phyloP scores from a whole-genome alignment of 164 flowering plant species.

The Vitis vinifera region ASM3070453v1 NC_081815.1:19425501-19426000 shows the following conservation, averaged over 20 bases:
- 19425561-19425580: constrained; percentile 58
- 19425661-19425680: constrained; percentile 53
- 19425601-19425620: constrained; percentile 49
- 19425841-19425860: constrained; percentile 18
- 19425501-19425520: constrained; percentile 49
- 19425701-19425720: constrained; percentile 47
- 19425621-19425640: constrained; percentile 29
- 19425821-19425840: constrained; percentile 27
- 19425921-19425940: constrained; percentile 17
- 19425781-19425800: constrained; percentile 30
- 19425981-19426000: constrained; percentile 21
- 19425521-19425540: constrained; percentile 62
- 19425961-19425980: constrained; percentile 17
- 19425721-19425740: constrained; percentile 51
- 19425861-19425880: constrained; percentile 21
- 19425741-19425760: constrained; percentile 32
- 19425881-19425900: constrained; percentile 21
- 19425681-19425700: constrained; percentile 46
- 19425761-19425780: constrained; percentile 30
- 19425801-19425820: constrained; percentile 27
- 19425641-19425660: constrained; percentile 54
- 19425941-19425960: constrained; percentile 13
- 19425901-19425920: constrained; percentile 24
- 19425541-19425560: constrained; percentile 49
- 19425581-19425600: constrained; percentile 40